Base-by-base conservation (phyloP, 305 asterid genomes). In the Fraxinus nigra region DNA sequence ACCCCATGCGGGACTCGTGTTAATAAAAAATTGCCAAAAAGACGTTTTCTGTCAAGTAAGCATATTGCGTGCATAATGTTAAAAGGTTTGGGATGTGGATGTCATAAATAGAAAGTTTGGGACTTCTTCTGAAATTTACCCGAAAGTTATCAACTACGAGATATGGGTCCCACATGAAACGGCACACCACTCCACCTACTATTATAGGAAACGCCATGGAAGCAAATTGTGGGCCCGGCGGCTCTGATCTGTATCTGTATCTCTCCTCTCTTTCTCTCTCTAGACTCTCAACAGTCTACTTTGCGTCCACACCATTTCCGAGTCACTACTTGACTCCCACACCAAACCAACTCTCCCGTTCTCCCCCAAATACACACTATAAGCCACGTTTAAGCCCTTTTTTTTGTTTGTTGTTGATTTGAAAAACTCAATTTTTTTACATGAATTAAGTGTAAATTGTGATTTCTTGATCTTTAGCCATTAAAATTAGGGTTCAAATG, bases 401-500 rank as follows among this genome's bases (percentile, higher is more conserved):
- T 30, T 14, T 32, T 16, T 1, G 30, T 1, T 5, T n/a, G 37
- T 33, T 32, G 46, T 70, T 70, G 73, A 67, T 28, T 28, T 28
- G 8, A 26, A 4, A 67, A 67, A 11, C 8, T n/a, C 74, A 67
- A 11, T 46, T 46, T 67, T 32, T 70, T 7, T 70, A 33, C 16
- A 70, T 16, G 22, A 70, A 14, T 16, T 30, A 14, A 26, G 32
- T 22, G 24, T 33, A 70, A 70, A 33, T 70, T 70, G 43, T 70
- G 43, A 70, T 70, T 70, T 70, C 26, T 70, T 7, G 76, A 35
- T 16, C 76, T 70, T 70, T 70, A 10, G 24, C 4, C 24, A 56
- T 24, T 72, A 10, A 38, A 61, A 30, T 78, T 79, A 73, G 85
- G 84, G 65, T 76, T 87, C 86, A 10, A 76, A 85, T 84, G 89